Conservation (phyloP, 1,284 basidiomycete species). For the Papiliotrema flavescens region DNA sequence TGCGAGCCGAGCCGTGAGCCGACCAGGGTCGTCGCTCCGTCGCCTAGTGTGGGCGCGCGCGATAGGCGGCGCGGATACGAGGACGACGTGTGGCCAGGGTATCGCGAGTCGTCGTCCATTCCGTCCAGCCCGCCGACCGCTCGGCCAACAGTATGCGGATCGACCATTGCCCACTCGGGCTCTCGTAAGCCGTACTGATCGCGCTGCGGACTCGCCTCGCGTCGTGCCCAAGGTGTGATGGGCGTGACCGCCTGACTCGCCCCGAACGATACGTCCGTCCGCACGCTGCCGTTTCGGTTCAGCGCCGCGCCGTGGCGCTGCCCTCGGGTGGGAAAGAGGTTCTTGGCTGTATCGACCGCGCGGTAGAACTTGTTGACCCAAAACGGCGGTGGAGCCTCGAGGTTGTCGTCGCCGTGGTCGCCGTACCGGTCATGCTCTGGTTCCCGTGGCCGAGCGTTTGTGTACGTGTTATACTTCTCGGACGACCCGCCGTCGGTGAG, state of each 20-base stretch:
- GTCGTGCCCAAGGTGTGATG: neutral
- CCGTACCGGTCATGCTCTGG: neutral
- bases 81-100: slow-evolving; percentile 7
- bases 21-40: slow-evolving; percentile 7
- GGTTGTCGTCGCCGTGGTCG: neutral
- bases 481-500: slow-evolving; percentile 17
- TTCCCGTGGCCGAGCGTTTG: neutral
- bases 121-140: slow-evolving; percentile 9
- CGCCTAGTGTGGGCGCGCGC: slow-evolving; percentile 21
- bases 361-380: slow-evolving; percentile 35
- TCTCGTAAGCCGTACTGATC: neutral
- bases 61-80: slow-evolving; percentile 23
- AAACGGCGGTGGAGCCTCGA: slow-evolving; percentile 21
- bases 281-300: slow-evolving; percentile 16
- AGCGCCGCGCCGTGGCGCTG: slow-evolving; percentile 23
- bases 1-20: neutral
- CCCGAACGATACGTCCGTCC: slow-evolving; percentile 25
- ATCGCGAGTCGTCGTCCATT: slow-evolving; percentile 9
- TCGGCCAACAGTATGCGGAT: slow-evolving; percentile 16
- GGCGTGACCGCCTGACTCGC: slow-evolving; percentile 18
- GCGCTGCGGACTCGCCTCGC: too few relatives aligned
- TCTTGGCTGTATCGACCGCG: slow-evolving; percentile 16
- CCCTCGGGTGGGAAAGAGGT: slow-evolving; percentile 27
- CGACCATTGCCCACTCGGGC: slow-evolving; percentile 15
- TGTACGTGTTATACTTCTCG: slow-evolving; percentile 19